phyloP scores from a whole-genome alignment of 345 rosid genomes.

The Dipteronia sinensis region DNA sequence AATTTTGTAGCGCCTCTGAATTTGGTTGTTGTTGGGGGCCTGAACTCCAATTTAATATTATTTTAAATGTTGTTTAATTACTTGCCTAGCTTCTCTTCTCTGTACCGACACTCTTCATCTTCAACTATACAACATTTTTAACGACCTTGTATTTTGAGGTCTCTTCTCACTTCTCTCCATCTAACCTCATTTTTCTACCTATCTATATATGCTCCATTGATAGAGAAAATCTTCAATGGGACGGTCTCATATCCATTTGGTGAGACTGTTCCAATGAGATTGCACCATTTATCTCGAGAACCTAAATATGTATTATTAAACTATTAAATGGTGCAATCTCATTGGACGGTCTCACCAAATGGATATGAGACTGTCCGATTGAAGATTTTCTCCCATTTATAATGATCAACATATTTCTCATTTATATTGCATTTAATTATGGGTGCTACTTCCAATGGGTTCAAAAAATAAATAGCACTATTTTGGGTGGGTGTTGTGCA shows the following conservation, averaged over 20 bases:
- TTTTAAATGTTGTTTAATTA: constrained; percentile 20
- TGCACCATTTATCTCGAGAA: too few relatives aligned
- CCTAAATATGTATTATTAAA: too few relatives aligned
- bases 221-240: too few relatives aligned
- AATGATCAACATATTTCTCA: not conserved
- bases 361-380: too few relatives aligned
- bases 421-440: not conserved
- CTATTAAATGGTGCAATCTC: too few relatives aligned
- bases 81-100: not conserved
- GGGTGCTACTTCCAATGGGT: not conserved
- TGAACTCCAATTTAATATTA: constrained; percentile 28
- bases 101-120: constrained; percentile 19
- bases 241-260: too few relatives aligned
- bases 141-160: constrained; percentile 9
- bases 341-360: too few relatives aligned
- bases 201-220: not conserved
- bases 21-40: constrained; percentile 30
- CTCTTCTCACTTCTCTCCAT: not conserved
- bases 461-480: too few relatives aligned
- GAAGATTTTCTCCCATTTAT: too few relatives aligned
- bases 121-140: not conserved
- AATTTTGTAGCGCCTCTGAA: constrained; percentile 17
- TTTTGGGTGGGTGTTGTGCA: too few relatives aligned
- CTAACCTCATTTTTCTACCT: not conserved
- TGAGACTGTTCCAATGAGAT: too few relatives aligned